Evolutionary conservation across 805 yeast genomes (phyloP), one percentile per base, ranked within the genome.

Genomic region (baker's yeast (Saccharomyces cerevisiae)): DNA sequence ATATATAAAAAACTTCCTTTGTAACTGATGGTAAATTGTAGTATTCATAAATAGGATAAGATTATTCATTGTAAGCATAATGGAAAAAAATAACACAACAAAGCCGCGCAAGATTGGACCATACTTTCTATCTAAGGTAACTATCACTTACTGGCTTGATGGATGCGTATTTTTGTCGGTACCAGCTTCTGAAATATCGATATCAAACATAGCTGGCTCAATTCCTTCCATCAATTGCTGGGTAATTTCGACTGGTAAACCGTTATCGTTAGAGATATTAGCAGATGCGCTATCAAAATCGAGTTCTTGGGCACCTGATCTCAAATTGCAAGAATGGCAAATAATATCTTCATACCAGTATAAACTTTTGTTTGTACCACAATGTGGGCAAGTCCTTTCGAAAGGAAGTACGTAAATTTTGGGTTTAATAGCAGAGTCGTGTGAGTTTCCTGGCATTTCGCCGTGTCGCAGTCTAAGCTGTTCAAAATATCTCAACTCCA

Each of bases 311-410:
- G 21, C 47, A 21, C 41, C 30, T 26, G 43, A 36, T 3, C 50
- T 52, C 36, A 61, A 27, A 36, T 59, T 58, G 47, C 66, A 65
- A 13, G 54, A 24, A 48, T 63, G 64, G 31, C 64, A 62, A n/a
- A 60, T 48, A 9, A 49, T 27, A 9, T 54, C 41, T 8, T 47
- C 49, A 50, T 58, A 61, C 70, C 70, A 66, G 41, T 50, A 62
- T 6, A 63, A 51, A 13, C 58, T 55, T 4, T 27, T 47, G 4
- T 29, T 48, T 9, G 54, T 55, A 1, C 49, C 48, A 49, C 70
- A 66, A 8, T 41, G 51, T 6, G 17, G 21, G 30, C 70, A 66
- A n/a, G 27, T 47, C 30, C 51, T 54, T 21, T 30, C 36, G 10
- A 9, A n/a, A 36, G 43, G 43, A 4, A 36, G 43, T 17, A 36